Evolutionary conservation across 2,329 filamentous ascomycete genomes (phyloP).

Genomic region (Pyricularia sp.): DNA sequence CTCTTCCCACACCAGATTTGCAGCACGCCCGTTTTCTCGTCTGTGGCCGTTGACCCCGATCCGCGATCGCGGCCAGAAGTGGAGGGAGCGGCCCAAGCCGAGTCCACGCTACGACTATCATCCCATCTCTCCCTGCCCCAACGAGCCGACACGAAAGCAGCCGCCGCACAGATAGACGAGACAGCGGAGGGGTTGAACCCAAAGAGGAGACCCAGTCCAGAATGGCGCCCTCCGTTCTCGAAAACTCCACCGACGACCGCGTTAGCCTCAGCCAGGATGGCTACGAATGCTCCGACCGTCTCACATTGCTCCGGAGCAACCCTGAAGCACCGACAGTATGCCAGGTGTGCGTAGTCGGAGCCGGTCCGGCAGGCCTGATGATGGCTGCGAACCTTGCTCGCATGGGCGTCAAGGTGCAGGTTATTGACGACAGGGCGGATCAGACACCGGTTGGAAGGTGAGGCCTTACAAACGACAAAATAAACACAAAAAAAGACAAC

Average conservation of each 20-base stretch:
- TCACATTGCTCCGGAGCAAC: conserved; percentile 38
- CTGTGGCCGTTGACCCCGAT: background rate
- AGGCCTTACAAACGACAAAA: background rate
- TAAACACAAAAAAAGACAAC: background rate
- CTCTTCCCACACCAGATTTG: background rate
- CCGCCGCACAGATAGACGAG: conserved; percentile 5
- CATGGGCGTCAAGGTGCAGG: conserved; percentile 45
- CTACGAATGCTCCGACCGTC: conserved; percentile 29
- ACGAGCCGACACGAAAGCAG: background rate
- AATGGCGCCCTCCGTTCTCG: conserved; percentile 27
- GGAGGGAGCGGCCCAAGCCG: background rate
- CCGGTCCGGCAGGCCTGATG: conserved; percentile 48
- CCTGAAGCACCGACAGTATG: conserved; percentile 32
- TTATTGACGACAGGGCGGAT: conserved; percentile 49
- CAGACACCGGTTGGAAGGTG: conserved; percentile 37
- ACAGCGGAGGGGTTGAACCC: background rate
- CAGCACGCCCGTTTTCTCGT: background rate
- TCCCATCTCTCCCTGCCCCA: background rate
- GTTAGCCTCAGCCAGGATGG: conserved; percentile 18
- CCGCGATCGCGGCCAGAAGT: background rate
- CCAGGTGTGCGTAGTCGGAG: conserved; percentile 39
- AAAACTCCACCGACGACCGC: conserved; percentile 22
- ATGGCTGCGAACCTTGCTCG: conserved; percentile 44
- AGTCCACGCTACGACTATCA: background rate
- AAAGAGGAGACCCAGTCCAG: background rate